Evolutionary conservation across 805 yeast genomes (phyloP).

Genomic region (Ascoidea tarda): DNA sequence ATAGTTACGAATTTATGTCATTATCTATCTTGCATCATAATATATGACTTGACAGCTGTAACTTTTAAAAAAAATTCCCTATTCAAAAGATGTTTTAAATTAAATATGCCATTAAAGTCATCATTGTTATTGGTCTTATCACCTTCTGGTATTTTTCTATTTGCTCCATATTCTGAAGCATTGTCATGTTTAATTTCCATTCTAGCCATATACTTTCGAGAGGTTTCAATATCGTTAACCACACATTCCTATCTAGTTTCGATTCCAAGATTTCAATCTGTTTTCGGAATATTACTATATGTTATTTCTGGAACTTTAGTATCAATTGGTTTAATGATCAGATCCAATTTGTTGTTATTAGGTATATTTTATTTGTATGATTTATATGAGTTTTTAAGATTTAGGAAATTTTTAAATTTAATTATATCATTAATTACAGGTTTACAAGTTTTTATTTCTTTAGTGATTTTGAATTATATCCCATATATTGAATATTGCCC

Average conservation of each 20-base stretch:
- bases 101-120: slow-evolving; percentile 19
- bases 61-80: slow-evolving; percentile 15
- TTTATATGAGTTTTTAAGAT: slow-evolving; percentile 19
- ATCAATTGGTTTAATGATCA: slow-evolving; percentile 41
- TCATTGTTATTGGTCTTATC: slow-evolving; percentile 41
- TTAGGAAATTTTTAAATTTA: slow-evolving; percentile 12
- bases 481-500: slow-evolving; percentile 59
- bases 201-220: slow-evolving; percentile 36
- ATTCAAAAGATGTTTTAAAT: slow-evolving; percentile 7
- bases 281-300: slow-evolving; percentile 13
- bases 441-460: slow-evolving; percentile 27
- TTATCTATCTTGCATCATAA: slow-evolving; percentile 28
- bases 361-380: slow-evolving; percentile 59
- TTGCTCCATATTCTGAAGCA: slow-evolving; percentile 68
- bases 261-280: slow-evolving; percentile 1
- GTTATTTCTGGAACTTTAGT: slow-evolving; percentile 39
- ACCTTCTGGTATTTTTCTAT: slow-evolving; percentile 71
- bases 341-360: slow-evolving; percentile 66
- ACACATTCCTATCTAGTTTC: background rate
- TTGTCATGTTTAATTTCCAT: slow-evolving; percentile 48
- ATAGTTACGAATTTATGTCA: slow-evolving; percentile 39
- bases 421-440: slow-evolving; percentile 40
- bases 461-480: slow-evolving; percentile 30
- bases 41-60: slow-evolving; percentile 34
- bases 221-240: slow-evolving; percentile 9